These are phyloP conservation scores for Craspedostauros australis DNA, from an alignment of 108 stramenopile species.

Conservation along the genomic window DNA sequence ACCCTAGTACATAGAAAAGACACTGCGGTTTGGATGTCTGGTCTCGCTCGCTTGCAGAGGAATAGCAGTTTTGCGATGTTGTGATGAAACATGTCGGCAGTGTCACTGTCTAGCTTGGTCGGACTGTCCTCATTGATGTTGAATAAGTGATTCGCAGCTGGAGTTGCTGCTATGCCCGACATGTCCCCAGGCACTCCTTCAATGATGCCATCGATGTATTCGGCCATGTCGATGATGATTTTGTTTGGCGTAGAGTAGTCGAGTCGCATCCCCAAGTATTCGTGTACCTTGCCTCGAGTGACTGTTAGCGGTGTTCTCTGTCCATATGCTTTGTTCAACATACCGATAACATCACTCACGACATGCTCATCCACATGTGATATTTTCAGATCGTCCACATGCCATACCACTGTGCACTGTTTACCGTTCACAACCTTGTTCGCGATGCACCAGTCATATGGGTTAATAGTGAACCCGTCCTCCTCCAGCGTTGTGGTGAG, in stretches of 20 bases:
- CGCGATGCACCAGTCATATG: constrained; percentile 23
- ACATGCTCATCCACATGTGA: constrained; percentile 17
- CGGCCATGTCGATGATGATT: constrained; percentile 12
- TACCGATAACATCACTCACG: neutral
- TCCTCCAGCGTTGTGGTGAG: constrained; percentile 3
- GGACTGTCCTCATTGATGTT: constrained; percentile 6
- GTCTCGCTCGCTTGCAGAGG: constrained; percentile 25
- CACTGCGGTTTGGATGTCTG: constrained; percentile 31
- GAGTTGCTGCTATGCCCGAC: constrained; percentile 11
- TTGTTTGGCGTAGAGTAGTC: constrained; percentile 11
- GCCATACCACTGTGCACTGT: constrained; percentile 29
- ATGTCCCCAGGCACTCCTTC: constrained; percentile 20
- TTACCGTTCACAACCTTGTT: constrained; percentile 22
- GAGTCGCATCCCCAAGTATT: constrained; percentile 35
- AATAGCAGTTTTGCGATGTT: constrained; percentile 21
- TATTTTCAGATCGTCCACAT: constrained; percentile 44
- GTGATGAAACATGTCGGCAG: constrained; percentile 10
- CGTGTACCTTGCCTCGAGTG: constrained; percentile 8
- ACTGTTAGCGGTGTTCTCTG: constrained; percentile 5
- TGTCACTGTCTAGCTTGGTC: neutral
- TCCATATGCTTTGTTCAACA: constrained; percentile 4
- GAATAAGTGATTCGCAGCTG: constrained; percentile 32
- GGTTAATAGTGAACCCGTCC: constrained; percentile 25
- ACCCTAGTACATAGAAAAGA: constrained; percentile 41
- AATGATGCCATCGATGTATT: constrained; percentile 13